Evolutionary conservation across 1,284 basidiomycete genomes (phyloP).

Genomic region (Microbotryomycetes sp.): DNA sequence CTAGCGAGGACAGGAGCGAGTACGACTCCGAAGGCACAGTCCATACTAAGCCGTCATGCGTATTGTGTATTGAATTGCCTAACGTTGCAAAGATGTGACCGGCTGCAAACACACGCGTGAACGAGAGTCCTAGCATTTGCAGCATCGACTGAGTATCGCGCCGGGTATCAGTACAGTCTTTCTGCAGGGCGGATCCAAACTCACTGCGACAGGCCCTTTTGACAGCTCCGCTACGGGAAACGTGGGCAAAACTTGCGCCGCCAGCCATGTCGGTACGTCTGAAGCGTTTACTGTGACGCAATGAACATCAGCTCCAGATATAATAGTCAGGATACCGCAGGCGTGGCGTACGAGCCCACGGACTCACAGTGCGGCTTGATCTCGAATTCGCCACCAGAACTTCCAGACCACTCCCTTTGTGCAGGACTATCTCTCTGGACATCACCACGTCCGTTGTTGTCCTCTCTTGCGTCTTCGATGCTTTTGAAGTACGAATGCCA

Average conservation of each 20-base stretch:
- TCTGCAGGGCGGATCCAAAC: neutral
- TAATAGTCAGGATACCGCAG: too few relatives aligned
- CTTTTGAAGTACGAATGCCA: conserved; percentile 10
- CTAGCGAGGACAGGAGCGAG: conserved; percentile 4
- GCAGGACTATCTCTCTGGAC: neutral
- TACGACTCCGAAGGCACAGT: conserved; percentile 17
- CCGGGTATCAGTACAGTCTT: neutral
- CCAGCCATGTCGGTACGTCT: conserved; percentile 21
- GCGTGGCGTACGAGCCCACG: too few relatives aligned
- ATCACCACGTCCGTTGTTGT: neutral
- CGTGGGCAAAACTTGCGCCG: conserved; percentile 26
- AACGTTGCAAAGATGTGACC: conserved; percentile 30
- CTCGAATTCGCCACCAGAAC: conserved; percentile 1
- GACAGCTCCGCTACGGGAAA: conserved; percentile 11
- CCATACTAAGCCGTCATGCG: conserved; percentile 21
- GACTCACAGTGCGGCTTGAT: neutral
- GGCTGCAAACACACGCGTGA: conserved; percentile 19
- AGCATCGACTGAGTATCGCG: conserved; percentile 10
- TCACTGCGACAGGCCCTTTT: conserved; percentile 4
- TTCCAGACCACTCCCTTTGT: neutral
- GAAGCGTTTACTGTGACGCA: neutral
- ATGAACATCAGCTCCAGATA: neutral
- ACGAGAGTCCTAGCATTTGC: conserved; percentile 2
- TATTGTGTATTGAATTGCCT: conserved; percentile 12
- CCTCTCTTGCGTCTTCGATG: neutral